Base-by-base conservation (phyloP, 2,329 filamentous ascomycete genomes). In the Colletotrichum sp. region DNA sequence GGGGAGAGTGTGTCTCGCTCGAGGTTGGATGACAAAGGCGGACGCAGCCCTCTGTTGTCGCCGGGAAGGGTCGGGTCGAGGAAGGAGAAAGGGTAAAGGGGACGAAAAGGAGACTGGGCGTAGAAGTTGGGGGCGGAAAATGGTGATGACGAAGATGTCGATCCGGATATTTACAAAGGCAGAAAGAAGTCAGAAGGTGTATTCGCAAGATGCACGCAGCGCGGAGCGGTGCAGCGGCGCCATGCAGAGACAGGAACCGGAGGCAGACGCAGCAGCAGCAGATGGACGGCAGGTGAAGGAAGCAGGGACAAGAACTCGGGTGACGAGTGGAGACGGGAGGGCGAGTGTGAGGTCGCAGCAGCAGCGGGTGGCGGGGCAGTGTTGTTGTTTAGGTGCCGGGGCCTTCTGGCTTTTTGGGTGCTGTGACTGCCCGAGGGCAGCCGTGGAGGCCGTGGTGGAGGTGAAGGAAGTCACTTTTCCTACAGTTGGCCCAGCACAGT, bases 221-320 rank as follows among this genome's bases (percentile, higher is more conserved):
- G 70, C 70, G 59, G 58, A 69, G 34, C 65, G 57, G 43, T 57
- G 58, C 66, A 69, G 58, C 70, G 70, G 67, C 71, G 67, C 70
- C 67, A 65, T 70, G 36, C 70, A 63, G 34, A 59, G 36, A 61
- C 33, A 67, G 51, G 33, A 38, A 43, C n/a, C 5, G n/a, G 33
- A 34, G 24, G 16, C 33, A 33, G 59, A 38, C 33, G 24, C 15
- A 47, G 33, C 21, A 47, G n/a, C 21, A 29, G 54, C 54, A 57
- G 54, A 15, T 8, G 12, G 13, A 27, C 9, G 13, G 29, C 55
- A 31, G 55, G 29, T 58, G 27, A 34, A 34, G 31, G 58, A 54
- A 57, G n/a, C 54, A 58, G 18, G 34, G 27, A 66, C 63, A 29
- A 38, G 13, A 27, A 18, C 36, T 24, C 21, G 18, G 6, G 33